Conservation (phyloP, 129 eudicot species). For the Helianthus tuberosus region DNA sequence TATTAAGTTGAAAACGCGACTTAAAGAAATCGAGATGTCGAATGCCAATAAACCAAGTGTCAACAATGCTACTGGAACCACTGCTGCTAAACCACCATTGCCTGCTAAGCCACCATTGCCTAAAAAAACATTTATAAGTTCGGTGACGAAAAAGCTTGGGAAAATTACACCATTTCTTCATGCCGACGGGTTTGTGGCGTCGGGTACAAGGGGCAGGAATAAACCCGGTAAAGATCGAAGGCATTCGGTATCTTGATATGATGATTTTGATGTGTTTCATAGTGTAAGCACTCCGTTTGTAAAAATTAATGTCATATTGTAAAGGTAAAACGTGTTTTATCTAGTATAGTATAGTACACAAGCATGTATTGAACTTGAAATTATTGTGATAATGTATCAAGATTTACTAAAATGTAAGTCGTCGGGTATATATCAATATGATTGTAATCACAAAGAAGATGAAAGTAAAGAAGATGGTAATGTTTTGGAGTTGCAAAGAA, state of each 20-base stretch:
- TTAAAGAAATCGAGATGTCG: slow-evolving; percentile 58
- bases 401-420: too few relatives aligned
- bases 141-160: slow-evolving; percentile 75
- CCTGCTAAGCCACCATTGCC: slow-evolving; percentile 48
- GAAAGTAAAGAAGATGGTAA: too few relatives aligned
- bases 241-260: slow-evolving; percentile 50
- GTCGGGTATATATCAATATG: too few relatives aligned
- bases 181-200: slow-evolving; percentile 50
- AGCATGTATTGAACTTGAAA: too few relatives aligned
- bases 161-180: slow-evolving; percentile 42
- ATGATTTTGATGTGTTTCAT: not conserved
- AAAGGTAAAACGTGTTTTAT: too few relatives aligned
- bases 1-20: slow-evolving; percentile 60
- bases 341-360: too few relatives aligned
- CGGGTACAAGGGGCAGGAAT: slow-evolving; percentile 50
- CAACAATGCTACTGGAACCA: slow-evolving; percentile 35
- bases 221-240: slow-evolving; percentile 67
- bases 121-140: slow-evolving; percentile 63
- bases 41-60: slow-evolving; percentile 26
- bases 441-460: too few relatives aligned
- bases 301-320: too few relatives aligned
- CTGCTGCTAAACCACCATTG: slow-evolving; percentile 24
- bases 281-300: not conserved
- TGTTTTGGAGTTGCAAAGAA: too few relatives aligned
- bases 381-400: too few relatives aligned